Evolutionary conservation across 192 early-diverging fungal species (phyloP).

Genomic region (Linnemannia zychae): DNA sequence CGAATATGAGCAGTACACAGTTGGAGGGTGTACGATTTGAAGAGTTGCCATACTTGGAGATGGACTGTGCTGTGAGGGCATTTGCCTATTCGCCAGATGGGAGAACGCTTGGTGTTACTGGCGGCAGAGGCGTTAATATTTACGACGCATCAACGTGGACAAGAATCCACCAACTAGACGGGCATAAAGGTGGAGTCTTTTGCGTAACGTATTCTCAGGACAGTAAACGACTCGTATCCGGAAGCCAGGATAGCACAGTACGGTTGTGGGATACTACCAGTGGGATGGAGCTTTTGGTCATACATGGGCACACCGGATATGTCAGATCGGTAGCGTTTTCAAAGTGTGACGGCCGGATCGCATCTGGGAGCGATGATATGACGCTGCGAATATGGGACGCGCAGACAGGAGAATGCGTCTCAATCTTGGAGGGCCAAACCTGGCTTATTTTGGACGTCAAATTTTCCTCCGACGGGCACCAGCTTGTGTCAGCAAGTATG

Average conservation of each 20-base stretch:
- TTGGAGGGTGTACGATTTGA: neutral
- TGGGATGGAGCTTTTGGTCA: neutral
- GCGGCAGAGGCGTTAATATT: too few species aligned
- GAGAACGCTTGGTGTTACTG: neutral
- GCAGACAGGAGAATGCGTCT: neutral
- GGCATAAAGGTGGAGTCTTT: neutral
- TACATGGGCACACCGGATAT: neutral
- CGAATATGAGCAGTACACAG: neutral
- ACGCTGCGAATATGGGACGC: conserved; percentile 4
- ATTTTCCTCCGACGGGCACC: neutral
- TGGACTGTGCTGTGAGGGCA: neutral
- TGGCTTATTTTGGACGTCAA: neutral
- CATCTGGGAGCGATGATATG: neutral
- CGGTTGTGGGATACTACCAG: neutral
- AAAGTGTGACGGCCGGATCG: neutral
- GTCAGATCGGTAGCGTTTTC: neutral
- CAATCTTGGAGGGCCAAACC: neutral
- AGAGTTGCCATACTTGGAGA: neutral
- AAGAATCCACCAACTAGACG: too few species aligned
- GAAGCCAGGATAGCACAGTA: neutral
- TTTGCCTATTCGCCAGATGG: neutral
- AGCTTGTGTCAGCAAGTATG: neutral
- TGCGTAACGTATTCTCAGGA: too few species aligned
- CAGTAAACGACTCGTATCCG: neutral
- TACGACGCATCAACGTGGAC: too few species aligned